phyloP scores from a whole-genome alignment of 371 early-diverging fungal genomes.

The Mortierella sp. region DNA sequence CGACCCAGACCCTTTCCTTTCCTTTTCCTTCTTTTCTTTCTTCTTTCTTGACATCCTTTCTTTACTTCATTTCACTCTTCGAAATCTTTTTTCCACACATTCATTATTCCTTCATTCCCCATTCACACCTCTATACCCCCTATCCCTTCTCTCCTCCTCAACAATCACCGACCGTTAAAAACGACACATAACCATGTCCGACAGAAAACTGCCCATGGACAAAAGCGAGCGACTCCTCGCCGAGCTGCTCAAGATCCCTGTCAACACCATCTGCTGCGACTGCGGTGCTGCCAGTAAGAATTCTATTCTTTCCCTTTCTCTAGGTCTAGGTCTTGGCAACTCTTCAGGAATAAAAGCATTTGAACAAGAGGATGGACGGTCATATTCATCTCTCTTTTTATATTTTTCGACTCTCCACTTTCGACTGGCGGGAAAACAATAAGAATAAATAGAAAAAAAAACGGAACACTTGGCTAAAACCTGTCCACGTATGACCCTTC shows the following conservation, averaged over 20 bases:
- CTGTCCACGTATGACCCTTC: conserved; percentile 1
- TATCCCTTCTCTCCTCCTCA: neutral
- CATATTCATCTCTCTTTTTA: no score
- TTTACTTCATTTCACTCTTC: neutral
- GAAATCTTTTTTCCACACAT: neutral
- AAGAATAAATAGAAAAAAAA: neutral
- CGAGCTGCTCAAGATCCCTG: conserved; percentile 80
- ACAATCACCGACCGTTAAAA: neutral
- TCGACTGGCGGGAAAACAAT: neutral
- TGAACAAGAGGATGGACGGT: neutral
- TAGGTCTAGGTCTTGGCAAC: neutral
- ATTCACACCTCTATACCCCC: neutral
- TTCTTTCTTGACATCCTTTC: neutral
- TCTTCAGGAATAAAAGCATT: neutral
- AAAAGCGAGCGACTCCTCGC: conserved; percentile 72
- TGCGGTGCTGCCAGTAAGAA: conserved; percentile 80
- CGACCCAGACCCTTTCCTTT: neutral
- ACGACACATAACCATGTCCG: conserved; percentile 29
- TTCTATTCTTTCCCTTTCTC: neutral
- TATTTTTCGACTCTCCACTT: neutral
- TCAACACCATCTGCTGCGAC: conserved; percentile 87
- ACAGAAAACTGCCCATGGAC: conserved; percentile 51
- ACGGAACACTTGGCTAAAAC: neutral
- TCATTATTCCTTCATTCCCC: neutral
- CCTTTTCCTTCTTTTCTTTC: neutral